Evolutionary conservation across 495 filamentous ascomycete species (phyloP).

Genomic region (Rusavskia elegans): DNA sequence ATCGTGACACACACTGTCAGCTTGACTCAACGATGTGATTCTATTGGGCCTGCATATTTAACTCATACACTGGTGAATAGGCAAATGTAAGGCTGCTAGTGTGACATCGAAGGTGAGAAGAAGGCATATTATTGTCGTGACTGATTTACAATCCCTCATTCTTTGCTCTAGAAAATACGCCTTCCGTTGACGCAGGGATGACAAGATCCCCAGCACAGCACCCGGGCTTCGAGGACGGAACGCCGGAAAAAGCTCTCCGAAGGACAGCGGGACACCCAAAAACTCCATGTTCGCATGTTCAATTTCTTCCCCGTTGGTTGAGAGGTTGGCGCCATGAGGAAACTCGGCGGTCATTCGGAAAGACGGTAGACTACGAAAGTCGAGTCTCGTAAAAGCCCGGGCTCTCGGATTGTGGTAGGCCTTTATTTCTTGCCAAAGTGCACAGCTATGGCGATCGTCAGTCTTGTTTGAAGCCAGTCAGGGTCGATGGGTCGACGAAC

Average conservation of each 20-base stretch:
- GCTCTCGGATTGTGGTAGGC: too few species aligned
- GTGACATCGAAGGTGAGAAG: background rate
- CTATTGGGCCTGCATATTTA: background rate
- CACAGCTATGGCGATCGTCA: background rate
- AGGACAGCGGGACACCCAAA: too few species aligned
- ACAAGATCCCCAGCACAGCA: background rate
- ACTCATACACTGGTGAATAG: background rate
- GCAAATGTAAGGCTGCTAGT: background rate
- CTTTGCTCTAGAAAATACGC: background rate
- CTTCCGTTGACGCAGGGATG: background rate
- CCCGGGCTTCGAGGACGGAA: too few species aligned
- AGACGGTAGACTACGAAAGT: too few species aligned
- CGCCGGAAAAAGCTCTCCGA: too few species aligned
- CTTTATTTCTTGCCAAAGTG: background rate
- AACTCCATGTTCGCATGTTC: background rate
- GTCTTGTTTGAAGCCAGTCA: background rate
- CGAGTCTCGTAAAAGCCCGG: too few species aligned
- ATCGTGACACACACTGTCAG: background rate
- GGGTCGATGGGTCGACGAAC: constrained; percentile 30
- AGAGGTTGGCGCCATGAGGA: too few species aligned
- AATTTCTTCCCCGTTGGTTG: background rate
- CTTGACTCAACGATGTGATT: too few species aligned
- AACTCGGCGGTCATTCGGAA: too few species aligned
- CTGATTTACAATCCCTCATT: background rate
- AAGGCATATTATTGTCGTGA: background rate